A percentile compares a stretch with the other conserved stretches of the same genome.
Conservation (phyloP, 768 basidiomycete species). For the Clavaria fumosa region DNA sequence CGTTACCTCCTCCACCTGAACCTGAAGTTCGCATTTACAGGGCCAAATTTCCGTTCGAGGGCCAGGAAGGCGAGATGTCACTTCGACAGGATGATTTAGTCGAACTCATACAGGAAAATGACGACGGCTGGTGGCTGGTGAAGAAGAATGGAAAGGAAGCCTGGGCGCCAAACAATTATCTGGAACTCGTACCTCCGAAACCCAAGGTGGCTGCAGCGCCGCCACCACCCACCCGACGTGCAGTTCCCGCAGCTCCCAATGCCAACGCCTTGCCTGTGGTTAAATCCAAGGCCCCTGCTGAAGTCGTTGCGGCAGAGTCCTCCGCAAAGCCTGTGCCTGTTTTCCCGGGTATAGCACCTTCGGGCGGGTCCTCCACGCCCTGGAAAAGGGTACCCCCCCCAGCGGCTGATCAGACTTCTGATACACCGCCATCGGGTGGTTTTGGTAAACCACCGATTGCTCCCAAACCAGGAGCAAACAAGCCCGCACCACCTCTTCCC, state of each 20-base stretch:
- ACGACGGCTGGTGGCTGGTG: constrained; percentile 98
- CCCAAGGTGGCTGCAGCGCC: constrained; percentile 50
- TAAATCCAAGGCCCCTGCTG: constrained; percentile 21
- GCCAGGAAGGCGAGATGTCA: constrained; percentile 84
- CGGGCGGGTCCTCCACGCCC: constrained; percentile 54
- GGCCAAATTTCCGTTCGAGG: constrained; percentile 84
- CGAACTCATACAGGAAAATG: constrained; percentile 82
- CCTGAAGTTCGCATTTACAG: constrained; percentile 66
- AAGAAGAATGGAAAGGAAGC: constrained; percentile 72
- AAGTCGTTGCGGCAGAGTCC: constrained; percentile 37
- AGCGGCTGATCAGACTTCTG: constrained; percentile 19
- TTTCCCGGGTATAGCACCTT: constrained; percentile 57
- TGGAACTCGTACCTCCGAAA: constrained; percentile 62
- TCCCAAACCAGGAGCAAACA: constrained; percentile 22
- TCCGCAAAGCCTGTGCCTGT: constrained; percentile 70
- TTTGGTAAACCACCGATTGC: no score
- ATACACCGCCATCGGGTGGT: no score
- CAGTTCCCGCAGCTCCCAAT: constrained; percentile 32
- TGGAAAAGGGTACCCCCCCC: constrained; percentile 47
- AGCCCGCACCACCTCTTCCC: constrained; percentile 21
- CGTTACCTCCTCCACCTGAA: constrained; percentile 32
- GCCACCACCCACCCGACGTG: constrained; percentile 27
- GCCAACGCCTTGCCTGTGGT: no score
- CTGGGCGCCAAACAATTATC: constrained; percentile 92
- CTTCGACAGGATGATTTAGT: constrained; percentile 85